A percentile compares a stretch with the other conserved stretches of the same genome.
These are phyloP conservation scores for Kodamaea ohmeri DNA, from an alignment of 1,139 yeast species.

Conservation along the genomic window DNA sequence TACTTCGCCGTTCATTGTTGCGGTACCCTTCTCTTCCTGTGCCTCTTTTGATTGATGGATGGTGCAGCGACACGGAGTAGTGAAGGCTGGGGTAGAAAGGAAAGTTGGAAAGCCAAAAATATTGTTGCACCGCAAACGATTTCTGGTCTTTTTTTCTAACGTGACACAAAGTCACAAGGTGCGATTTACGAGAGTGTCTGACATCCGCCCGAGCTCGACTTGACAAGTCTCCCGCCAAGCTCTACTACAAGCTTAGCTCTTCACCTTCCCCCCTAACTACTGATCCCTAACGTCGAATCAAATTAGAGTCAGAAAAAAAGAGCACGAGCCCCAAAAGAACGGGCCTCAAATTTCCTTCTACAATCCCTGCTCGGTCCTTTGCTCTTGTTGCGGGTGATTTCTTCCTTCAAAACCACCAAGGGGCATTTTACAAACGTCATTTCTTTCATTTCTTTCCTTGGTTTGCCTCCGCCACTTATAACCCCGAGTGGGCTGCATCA, in stretches of 20 bases:
- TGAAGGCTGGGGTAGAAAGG: conserved; percentile 5
- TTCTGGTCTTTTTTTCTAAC: background rate
- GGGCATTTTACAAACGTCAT: too few species aligned
- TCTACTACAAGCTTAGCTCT: too few species aligned
- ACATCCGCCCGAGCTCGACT: too few species aligned
- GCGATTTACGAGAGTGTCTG: background rate
- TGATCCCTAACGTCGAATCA: background rate
- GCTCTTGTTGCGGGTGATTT: too few species aligned
- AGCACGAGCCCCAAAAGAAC: background rate
- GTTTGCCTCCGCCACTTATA: too few species aligned
- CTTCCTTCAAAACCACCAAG: too few species aligned
- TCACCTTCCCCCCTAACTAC: background rate
- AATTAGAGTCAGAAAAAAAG: conserved; percentile 1
- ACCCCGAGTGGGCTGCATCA: too few species aligned
- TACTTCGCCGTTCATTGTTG: conserved; percentile 31
- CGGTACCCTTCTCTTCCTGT: conserved; percentile 1
- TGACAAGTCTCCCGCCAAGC: too few species aligned
- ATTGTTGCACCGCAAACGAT: conserved; percentile 2
- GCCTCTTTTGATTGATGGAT: conserved; percentile 4
- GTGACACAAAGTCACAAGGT: background rate
- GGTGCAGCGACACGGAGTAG: conserved; percentile 2
- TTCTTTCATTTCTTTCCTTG: too few species aligned
- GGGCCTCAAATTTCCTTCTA: too few species aligned
- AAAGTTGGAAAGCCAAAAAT: conserved; percentile 4
- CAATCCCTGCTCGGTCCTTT: too few species aligned